These are phyloP conservation scores for Sequoiadendron giganteum DNA, from an alignment of 75 land plant species.

Conservation along the genomic window DNA sequence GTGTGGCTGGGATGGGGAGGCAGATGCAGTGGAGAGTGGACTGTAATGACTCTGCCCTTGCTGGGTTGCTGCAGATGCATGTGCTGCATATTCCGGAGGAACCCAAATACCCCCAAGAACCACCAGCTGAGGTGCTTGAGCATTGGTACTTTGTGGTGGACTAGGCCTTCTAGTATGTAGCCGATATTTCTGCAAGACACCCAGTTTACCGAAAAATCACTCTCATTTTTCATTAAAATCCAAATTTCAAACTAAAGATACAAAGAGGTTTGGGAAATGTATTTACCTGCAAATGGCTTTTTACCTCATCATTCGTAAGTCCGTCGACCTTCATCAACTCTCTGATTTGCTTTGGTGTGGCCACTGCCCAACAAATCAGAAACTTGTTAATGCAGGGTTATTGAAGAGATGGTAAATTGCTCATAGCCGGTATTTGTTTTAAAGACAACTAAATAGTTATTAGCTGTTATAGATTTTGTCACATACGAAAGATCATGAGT, in stretches of 20 bases:
- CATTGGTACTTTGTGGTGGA: neutral
- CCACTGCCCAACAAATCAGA: constrained; percentile 36
- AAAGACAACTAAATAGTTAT: neutral
- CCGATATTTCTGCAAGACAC: constrained; percentile 67
- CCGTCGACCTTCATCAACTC: constrained; percentile 91
- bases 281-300: constrained; percentile 83
- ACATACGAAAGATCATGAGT: neutral
- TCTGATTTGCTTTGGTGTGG: constrained; percentile 88
- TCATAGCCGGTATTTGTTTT: neutral
- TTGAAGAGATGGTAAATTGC: neutral
- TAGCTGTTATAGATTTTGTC: neutral
- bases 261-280: constrained; percentile 9
- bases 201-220: no score
- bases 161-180: constrained; percentile 54
- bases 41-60: constrained; percentile 2
- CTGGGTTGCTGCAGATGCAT: constrained; percentile 9
- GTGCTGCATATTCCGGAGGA: constrained; percentile 29
- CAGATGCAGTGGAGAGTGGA: neutral
- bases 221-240: neutral
- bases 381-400: neutral
- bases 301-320: constrained; percentile 87
- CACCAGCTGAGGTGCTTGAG: constrained; percentile 33
- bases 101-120: constrained; percentile 37
- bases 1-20: constrained; percentile 11
- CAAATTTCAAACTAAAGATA: neutral